Evolutionary conservation across 2,329 filamentous ascomycete species (phyloP).

Genomic region (Furcasterigmium sp.): DNA sequence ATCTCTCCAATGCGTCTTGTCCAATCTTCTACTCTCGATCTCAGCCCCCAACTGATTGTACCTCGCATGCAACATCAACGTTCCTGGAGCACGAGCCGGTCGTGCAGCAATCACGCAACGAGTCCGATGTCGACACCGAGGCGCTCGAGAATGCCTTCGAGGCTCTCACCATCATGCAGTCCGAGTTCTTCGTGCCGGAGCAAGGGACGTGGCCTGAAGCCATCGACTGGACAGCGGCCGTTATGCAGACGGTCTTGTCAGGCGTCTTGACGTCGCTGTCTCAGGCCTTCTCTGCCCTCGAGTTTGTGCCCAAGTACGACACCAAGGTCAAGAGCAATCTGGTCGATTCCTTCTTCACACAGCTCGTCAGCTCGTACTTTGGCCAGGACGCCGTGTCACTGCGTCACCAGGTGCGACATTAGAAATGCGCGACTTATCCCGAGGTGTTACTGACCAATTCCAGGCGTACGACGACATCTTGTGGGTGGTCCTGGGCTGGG

Average conservation of each 20-base stretch:
- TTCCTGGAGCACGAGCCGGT: constrained; percentile 5
- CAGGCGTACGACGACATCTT: constrained; percentile 92
- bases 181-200: constrained; percentile 70
- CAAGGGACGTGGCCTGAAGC: constrained; percentile 76
- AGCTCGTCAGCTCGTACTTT: constrained; percentile 75
- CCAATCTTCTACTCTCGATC: constrained; percentile 11
- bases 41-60: constrained; percentile 8
- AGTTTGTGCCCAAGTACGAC: constrained; percentile 26
- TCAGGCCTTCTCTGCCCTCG: constrained; percentile 40
- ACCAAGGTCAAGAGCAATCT: constrained; percentile 64
- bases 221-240: constrained; percentile 92
- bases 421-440: neutral
- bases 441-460: neutral
- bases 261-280: constrained; percentile 69
- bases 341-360: constrained; percentile 77
- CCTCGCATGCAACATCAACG: constrained; percentile 3
- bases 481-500: constrained; percentile 90
- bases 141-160: constrained; percentile 47
- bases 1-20: constrained; percentile 2
- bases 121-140: constrained; percentile 8
- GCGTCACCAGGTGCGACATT: constrained; percentile 44
- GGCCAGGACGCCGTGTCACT: constrained; percentile 76
- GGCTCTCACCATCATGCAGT: constrained; percentile 72
- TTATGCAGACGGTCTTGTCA: constrained; percentile 74
- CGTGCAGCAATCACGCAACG: neutral